These are phyloP conservation scores for Moricandia arvensis DNA, from an alignment of 345 rosid species.

Conservation along the genomic window DNA sequence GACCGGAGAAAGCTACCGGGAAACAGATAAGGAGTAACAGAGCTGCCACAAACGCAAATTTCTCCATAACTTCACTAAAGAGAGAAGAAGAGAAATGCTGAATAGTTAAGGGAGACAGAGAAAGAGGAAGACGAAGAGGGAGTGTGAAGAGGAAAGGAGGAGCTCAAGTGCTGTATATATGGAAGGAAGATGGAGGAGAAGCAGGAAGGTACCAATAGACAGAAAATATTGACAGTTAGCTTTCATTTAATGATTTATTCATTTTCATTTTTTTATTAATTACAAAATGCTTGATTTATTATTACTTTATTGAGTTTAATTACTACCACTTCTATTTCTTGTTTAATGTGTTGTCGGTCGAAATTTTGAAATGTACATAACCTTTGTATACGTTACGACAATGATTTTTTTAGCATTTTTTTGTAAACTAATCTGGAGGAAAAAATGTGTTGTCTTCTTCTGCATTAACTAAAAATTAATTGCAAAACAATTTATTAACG, in stretches of 20 bases:
- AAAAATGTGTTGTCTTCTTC: slow-evolving; percentile 4
- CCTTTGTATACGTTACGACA: too few species aligned
- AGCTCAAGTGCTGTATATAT: slow-evolving; percentile 47
- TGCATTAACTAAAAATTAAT: slow-evolving; percentile 12
- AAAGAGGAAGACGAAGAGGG: slow-evolving; percentile 17
- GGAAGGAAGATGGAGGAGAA: slow-evolving; percentile 46
- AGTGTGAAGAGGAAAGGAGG: slow-evolving; percentile 32
- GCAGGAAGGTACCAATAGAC: slow-evolving; percentile 55
- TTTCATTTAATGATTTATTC: slow-evolving; percentile 29
- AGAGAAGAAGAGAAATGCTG: too few species aligned
- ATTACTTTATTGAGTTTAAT: background rate
- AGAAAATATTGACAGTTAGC: slow-evolving; percentile 38
- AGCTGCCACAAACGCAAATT: slow-evolving; percentile 42
- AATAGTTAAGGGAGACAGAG: too few species aligned
- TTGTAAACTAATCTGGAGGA: slow-evolving; percentile 20
- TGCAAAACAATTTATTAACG: background rate
- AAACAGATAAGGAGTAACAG: slow-evolving; percentile 56
- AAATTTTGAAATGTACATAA: slow-evolving; percentile 20
- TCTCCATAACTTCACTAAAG: slow-evolving; percentile 19
- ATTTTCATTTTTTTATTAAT: background rate
- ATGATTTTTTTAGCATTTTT: background rate
- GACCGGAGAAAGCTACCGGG: slow-evolving; percentile 67
- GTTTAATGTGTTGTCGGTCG: slow-evolving; percentile 12
- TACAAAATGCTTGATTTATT: slow-evolving; percentile 5
- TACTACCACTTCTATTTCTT: background rate